Conservation (phyloP, 768 basidiomycete genomes). For the Podaxis sp. region DNA sequence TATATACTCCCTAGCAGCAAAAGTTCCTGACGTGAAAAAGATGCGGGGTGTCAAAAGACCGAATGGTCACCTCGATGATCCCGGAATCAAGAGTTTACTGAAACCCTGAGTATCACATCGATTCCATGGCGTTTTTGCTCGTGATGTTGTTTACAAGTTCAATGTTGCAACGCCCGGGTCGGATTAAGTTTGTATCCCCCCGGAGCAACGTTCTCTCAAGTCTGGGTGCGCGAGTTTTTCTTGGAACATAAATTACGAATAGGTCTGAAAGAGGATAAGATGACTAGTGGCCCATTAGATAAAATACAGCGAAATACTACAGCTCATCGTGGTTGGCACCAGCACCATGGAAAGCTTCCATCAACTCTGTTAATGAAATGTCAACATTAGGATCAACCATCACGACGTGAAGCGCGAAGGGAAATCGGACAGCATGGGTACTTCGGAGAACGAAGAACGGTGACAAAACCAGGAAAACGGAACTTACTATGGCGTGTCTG, state of each 20-base stretch:
- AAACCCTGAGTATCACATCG: too few species aligned
- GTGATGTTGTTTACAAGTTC: too few species aligned
- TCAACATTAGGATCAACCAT: conserved; percentile 7
- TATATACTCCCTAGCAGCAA: too few species aligned
- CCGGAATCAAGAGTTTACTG: too few species aligned
- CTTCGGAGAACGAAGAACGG: neutral
- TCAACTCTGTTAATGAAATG: conserved; percentile 42
- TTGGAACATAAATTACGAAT: neutral
- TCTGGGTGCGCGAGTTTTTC: neutral
- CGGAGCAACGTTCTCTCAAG: too few species aligned
- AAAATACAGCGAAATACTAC: conserved; percentile 24
- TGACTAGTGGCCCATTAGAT: conserved; percentile 20
- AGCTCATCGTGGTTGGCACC: conserved; percentile 42
- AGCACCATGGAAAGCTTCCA: conserved; percentile 50
- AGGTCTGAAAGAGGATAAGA: conserved; percentile 18
- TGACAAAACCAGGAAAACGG: conserved; percentile 1
- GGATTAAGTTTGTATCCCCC: too few species aligned
- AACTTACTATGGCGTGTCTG: conserved; percentile 76
- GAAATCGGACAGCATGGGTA: neutral
- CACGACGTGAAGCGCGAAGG: neutral
- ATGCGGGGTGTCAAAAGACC: neutral
- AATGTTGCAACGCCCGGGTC: too few species aligned
- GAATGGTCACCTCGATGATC: neutral
- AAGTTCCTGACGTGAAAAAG: neutral
- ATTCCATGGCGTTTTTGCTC: too few species aligned